Evolutionary conservation across 352 stramenopile genomes (phyloP), one percentile per base, ranked within the genome.

Genomic region (Pythium pyrilobum): DNA sequence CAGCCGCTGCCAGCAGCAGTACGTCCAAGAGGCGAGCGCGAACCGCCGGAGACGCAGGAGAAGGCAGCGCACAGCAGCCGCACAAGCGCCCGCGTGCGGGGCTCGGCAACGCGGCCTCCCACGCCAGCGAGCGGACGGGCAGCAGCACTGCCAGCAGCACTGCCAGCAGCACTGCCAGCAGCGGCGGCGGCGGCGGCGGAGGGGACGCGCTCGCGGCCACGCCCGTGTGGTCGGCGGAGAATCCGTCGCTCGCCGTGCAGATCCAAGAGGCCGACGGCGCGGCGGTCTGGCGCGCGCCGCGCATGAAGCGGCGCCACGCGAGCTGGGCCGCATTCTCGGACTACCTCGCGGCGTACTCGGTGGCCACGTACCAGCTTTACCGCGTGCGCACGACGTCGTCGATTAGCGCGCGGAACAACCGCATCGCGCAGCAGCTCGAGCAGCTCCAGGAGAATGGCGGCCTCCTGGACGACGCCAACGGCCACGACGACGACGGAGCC

Each of bases 331-430:
- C 58, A 3, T 87, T 90, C 44, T 69, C 82, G 37, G 66, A 69
- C 27, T 73, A 85, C 44, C 25, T 90, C n/a, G 64, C 84, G 15
- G 59, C 45, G 42, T 90, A 90, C 43, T 86, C 74, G 2, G 43
- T 59, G 11, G 64, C 77, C 9, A 90, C 79, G 9, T 82, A 72
- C 33, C 79, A 90, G 52, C 62, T 90, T 12, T 87, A 87, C 44
- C 78, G 80, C 18, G 72, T 91, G 20, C 77, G 80, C 31, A 91
- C 80, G 21, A 91, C 80, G 9, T 89, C 83, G 16, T 88, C 80
- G 0, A 76, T 89, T 18, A 64, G 66, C 4, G 73, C 74, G 28
- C 77, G 80, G 16, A 89, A 91, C 43, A 52, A 61, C 27, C 69
- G 80, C 11, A 80, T 91, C 40, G 54, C 59, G 18, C 73, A 87